These are phyloP conservation scores for Keqinozyma sinolaborantium DNA, from an alignment of 1,139 yeast species.

Conservation along the genomic window DNA sequence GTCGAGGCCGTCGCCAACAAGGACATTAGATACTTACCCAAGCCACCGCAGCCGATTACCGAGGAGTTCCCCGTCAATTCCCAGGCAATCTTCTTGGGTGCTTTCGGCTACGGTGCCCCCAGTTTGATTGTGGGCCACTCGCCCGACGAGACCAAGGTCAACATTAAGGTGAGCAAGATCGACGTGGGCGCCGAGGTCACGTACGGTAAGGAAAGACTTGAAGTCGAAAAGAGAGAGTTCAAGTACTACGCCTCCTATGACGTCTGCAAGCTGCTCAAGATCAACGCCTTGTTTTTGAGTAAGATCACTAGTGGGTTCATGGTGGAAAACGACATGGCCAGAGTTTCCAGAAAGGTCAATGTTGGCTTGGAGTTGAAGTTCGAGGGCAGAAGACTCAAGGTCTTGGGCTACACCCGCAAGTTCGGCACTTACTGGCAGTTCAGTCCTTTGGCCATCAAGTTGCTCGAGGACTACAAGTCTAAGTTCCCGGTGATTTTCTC, in stretches of 20 bases:
- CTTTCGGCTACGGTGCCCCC: constrained; percentile 84
- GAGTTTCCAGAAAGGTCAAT: constrained; percentile 47
- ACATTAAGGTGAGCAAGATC: constrained; percentile 50
- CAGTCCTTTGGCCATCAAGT: constrained; percentile 68
- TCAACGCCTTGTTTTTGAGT: constrained; percentile 67
- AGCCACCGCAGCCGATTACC: constrained; percentile 72
- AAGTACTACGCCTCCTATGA: constrained; percentile 67
- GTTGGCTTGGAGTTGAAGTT: constrained; percentile 85
- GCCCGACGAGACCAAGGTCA: constrained; percentile 48
- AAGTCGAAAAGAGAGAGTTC: constrained; percentile 51
- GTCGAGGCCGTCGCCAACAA: constrained; percentile 72
- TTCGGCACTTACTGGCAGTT: constrained; percentile 77
- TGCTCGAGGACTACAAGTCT: constrained; percentile 58
- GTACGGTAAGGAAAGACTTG: constrained; percentile 58
- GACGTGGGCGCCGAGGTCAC: constrained; percentile 54
- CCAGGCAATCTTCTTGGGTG: constrained; percentile 80
- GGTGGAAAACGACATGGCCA: constrained; percentile 49
- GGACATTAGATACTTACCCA: constrained; percentile 71
- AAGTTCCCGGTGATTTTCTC: constrained; percentile 61
- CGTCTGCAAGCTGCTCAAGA: constrained; percentile 54
- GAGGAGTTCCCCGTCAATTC: constrained; percentile 78
- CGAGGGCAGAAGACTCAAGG: constrained; percentile 77
- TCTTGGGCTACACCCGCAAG: constrained; percentile 79
- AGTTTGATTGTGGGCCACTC: constrained; percentile 68
- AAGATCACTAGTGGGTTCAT: constrained; percentile 72